Percentiles rank a stretch among this genome's conserved stretches.
Conservation (phyloP, 2,329 filamentous ascomycete genomes). For the Sarocladiaceae sp. region DNA sequence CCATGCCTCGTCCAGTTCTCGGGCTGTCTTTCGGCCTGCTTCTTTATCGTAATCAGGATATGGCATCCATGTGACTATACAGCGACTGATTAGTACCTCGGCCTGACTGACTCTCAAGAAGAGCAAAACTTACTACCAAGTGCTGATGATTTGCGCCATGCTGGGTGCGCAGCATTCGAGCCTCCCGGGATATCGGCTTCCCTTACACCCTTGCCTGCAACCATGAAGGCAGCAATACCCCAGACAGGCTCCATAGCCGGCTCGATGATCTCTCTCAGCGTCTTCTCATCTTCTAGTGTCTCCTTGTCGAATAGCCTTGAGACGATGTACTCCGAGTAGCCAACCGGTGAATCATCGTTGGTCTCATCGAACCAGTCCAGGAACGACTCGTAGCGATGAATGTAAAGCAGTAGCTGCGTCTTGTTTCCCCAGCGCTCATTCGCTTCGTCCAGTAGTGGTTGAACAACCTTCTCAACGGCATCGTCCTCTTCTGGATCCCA, state of each 20-base stretch:
- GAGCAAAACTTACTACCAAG: neutral
- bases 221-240: slow-evolving; percentile 22
- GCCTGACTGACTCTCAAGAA: neutral
- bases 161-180: slow-evolving; percentile 42
- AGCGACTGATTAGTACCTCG: neutral
- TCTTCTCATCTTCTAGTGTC: slow-evolving; percentile 1
- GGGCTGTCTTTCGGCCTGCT: slow-evolving; percentile 21
- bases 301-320: neutral
- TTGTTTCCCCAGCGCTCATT: slow-evolving; percentile 1
- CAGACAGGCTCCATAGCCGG: slow-evolving; percentile 20
- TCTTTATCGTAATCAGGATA: slow-evolving; percentile 1
- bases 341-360: neutral
- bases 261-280: slow-evolving; percentile 30
- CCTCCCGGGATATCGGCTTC: slow-evolving; percentile 40
- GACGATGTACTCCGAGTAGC: neutral
- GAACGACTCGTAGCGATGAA: neutral
- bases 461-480: neutral
- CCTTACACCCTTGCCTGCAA: slow-evolving; percentile 39
- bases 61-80: neutral
- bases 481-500: slow-evolving; percentile 1
- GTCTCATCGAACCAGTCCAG: neutral
- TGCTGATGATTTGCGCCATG: slow-evolving; percentile 38
- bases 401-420: neutral
- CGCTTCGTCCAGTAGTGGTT: neutral
- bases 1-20: slow-evolving; percentile 18